Evolutionary conservation across 306 rosid genomes (phyloP).

Genomic region (Quercus ilex): DNA sequence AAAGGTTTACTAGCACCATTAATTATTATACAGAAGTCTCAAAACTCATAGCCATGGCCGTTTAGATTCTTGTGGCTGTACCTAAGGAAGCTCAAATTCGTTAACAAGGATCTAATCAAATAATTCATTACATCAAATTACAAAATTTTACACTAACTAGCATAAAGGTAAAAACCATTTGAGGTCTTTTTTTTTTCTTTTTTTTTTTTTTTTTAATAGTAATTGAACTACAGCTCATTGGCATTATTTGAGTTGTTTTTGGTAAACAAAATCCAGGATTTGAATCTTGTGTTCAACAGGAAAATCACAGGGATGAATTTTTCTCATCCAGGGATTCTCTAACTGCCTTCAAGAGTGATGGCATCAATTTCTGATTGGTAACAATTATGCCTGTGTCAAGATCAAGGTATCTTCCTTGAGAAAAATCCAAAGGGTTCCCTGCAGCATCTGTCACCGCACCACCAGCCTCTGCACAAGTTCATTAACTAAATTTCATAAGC

Average conservation of each 20-base stretch:
- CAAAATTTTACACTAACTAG: not conserved
- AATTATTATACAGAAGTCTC: not conserved
- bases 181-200: no score
- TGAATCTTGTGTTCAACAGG: constrained; percentile 1
- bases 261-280: not conserved
- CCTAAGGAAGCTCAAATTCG: not conserved
- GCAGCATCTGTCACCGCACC: constrained; percentile 79
- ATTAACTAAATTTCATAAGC: not conserved
- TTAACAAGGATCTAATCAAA: not conserved
- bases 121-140: not conserved
- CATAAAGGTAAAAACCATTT: not conserved
- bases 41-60: not conserved
- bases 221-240: no score
- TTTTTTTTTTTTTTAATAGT: no score
- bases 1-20: not conserved
- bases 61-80: not conserved
- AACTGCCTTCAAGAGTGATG: constrained; percentile 73
- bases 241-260: not conserved
- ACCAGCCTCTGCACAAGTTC: constrained; percentile 73
- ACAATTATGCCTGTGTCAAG: constrained; percentile 76
- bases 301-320: constrained; percentile 58
- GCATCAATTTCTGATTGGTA: constrained; percentile 88
- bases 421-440: constrained; percentile 83
- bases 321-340: constrained; percentile 65
- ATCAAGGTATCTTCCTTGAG: constrained; percentile 81